Conservation (phyloP, 225 moss, liverwort and hornwort species). For the Bryum argenteum region DNA sequence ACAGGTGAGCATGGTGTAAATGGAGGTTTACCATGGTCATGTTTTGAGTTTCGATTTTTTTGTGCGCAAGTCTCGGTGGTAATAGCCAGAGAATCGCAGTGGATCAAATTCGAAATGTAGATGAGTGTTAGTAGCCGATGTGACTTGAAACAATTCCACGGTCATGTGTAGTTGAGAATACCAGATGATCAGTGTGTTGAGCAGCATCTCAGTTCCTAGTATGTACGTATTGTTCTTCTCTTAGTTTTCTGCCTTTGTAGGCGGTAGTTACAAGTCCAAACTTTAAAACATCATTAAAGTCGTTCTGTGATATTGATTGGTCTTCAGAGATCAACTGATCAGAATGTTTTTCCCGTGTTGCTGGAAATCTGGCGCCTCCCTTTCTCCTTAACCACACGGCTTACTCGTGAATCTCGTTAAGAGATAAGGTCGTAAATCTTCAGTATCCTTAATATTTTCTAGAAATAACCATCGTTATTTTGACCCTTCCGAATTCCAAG, state of each 20-base stretch:
- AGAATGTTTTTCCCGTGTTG: neutral
- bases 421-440: too few species aligned
- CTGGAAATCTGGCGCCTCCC: constrained; percentile 19
- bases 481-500: too few species aligned
- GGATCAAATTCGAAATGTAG: constrained; percentile 30
- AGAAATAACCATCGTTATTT: too few species aligned
- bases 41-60: constrained; percentile 43
- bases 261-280: constrained; percentile 25
- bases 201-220: constrained; percentile 26
- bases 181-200: constrained; percentile 28
- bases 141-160: constrained; percentile 29
- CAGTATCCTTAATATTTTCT: too few species aligned
- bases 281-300: constrained; percentile 44
- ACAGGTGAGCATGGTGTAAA: constrained; percentile 41
- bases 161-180: constrained; percentile 32
- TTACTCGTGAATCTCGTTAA: too few species aligned
- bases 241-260: constrained; percentile 32
- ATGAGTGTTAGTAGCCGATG: constrained; percentile 35
- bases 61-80: constrained; percentile 21
- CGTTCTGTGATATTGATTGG: constrained; percentile 32
- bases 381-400: neutral
- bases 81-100: constrained; percentile 30
- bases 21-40: constrained; percentile 35
- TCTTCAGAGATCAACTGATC: constrained; percentile 12
- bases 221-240: constrained; percentile 35